Conservation (phyloP, 768 basidiomycete genomes). For the Calocybe gangraenosa region DNA sequence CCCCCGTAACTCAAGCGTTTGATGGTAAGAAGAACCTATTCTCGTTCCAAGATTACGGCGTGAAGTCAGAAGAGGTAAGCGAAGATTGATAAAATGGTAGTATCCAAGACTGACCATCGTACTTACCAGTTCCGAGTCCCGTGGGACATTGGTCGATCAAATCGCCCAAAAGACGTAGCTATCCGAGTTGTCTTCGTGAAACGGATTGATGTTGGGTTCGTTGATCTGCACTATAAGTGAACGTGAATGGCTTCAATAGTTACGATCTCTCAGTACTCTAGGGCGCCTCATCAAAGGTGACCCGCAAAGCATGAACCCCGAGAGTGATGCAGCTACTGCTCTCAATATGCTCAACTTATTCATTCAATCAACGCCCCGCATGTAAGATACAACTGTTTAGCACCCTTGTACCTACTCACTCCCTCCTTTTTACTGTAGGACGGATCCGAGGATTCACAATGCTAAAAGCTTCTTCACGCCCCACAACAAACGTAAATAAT, state of each 20-base stretch:
- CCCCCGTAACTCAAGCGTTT: conserved; percentile 19
- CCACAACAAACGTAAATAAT: conserved; percentile 11
- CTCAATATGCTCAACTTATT: conserved; percentile 32
- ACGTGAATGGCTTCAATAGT: neutral
- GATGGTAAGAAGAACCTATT: conserved; percentile 32
- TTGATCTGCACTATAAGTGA: neutral
- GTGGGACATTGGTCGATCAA: conserved; percentile 14
- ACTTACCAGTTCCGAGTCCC: conserved; percentile 18
- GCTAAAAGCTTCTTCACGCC: conserved; percentile 23
- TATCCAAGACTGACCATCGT: neutral
- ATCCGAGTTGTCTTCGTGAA: conserved; percentile 23
- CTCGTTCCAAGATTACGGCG: conserved; percentile 18
- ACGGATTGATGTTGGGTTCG: conserved; percentile 20
- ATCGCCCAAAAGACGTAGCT: conserved; percentile 13
- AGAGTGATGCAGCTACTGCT: conserved; percentile 18
- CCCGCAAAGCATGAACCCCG: conserved; percentile 9
- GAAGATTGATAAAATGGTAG: neutral
- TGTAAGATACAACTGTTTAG: conserved; percentile 21
- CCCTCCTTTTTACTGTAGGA: conserved; percentile 9
- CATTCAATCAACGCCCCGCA: conserved; percentile 26
- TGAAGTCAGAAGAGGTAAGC: conserved; percentile 16
- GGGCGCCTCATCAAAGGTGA: conserved; percentile 13
- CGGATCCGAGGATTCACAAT: conserved; percentile 18
- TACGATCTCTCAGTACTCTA: conserved; percentile 7
- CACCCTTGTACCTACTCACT: neutral